These are phyloP conservation scores for Cryptococcus neoformans DNA, from an alignment of 1,284 basidiomycete species.

Conservation along the genomic window DNA sequence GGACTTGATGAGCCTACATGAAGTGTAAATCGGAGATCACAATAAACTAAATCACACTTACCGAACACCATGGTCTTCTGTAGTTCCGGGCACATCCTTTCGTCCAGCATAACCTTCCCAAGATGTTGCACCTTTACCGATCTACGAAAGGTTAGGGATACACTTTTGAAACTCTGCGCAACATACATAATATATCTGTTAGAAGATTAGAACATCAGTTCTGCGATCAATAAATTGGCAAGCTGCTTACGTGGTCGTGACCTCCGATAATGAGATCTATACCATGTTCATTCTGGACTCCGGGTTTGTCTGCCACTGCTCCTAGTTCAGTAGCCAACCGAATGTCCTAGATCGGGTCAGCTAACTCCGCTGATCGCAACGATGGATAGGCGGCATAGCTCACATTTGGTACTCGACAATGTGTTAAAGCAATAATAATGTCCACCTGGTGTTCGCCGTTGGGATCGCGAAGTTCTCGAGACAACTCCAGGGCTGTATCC, in stretches of 20 bases:
- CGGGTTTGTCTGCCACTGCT: slow-evolving; percentile 56
- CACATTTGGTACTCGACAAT: slow-evolving; percentile 68
- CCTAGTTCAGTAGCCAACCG: slow-evolving; percentile 61
- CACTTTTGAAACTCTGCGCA: not conserved
- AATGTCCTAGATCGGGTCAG: slow-evolving; percentile 57
- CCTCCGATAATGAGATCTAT: slow-evolving; percentile 83
- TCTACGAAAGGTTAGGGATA: slow-evolving; percentile 51
- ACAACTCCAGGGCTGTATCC: slow-evolving; percentile 63
- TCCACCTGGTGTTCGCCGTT: slow-evolving; percentile 67
- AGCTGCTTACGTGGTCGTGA: slow-evolving; percentile 65
- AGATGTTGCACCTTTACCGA: slow-evolving; percentile 66
- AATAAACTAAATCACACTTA: slow-evolving; percentile 39
- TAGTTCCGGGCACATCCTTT: slow-evolving; percentile 63
- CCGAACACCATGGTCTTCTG: slow-evolving; percentile 68
- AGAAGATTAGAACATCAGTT: not conserved
- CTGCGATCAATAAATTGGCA: not conserved
- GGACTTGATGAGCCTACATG: slow-evolving; percentile 63
- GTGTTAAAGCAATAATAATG: slow-evolving; percentile 75
- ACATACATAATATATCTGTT: slow-evolving; percentile 35
- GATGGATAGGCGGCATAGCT: slow-evolving; percentile 13
- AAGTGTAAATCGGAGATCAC: not conserved
- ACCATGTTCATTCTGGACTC: slow-evolving; percentile 60
- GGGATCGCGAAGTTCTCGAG: slow-evolving; percentile 67
- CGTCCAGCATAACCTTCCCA: slow-evolving; percentile 70
- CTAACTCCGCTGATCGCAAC: not conserved